Conservation (phyloP, 805 yeast species). For the Cyberlindnera mississippiensis region DNA sequence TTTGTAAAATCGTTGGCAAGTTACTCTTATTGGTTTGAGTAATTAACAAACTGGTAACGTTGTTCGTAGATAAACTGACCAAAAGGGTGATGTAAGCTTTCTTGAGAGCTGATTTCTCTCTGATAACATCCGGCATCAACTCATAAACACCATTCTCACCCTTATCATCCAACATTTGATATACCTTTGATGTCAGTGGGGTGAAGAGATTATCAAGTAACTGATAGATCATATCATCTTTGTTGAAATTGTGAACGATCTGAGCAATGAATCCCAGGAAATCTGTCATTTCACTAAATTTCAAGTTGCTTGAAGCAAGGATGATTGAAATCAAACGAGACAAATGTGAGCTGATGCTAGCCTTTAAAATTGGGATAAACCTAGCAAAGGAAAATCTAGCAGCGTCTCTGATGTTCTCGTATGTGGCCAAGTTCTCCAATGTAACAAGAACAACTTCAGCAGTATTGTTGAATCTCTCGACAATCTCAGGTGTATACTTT, state of each 20-base stretch:
- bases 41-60: constrained; percentile 71
- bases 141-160: constrained; percentile 37
- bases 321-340: constrained; percentile 69
- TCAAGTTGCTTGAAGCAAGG: constrained; percentile 53
- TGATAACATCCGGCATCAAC: constrained; percentile 51
- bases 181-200: constrained; percentile 68
- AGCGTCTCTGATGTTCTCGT: constrained; percentile 75
- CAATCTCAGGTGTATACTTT: constrained; percentile 32
- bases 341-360: constrained; percentile 46
- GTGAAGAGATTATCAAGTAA: constrained; percentile 67
- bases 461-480: constrained; percentile 57
- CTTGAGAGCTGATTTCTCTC: constrained; percentile 65
- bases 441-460: constrained; percentile 83
- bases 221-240: constrained; percentile 63
- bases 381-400: constrained; percentile 85
- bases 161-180: constrained; percentile 42
- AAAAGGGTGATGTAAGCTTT: constrained; percentile 67
- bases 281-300: constrained; percentile 66
- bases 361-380: constrained; percentile 69
- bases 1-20: constrained; percentile 57
- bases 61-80: constrained; percentile 68
- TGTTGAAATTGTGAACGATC: constrained; percentile 71
- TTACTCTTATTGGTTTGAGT: constrained; percentile 59
- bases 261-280: constrained; percentile 86
- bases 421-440: constrained; percentile 65